phyloP scores from a whole-genome alignment of 176 grass and related monocot genomes.

The Lolium rigidum region DNA sequence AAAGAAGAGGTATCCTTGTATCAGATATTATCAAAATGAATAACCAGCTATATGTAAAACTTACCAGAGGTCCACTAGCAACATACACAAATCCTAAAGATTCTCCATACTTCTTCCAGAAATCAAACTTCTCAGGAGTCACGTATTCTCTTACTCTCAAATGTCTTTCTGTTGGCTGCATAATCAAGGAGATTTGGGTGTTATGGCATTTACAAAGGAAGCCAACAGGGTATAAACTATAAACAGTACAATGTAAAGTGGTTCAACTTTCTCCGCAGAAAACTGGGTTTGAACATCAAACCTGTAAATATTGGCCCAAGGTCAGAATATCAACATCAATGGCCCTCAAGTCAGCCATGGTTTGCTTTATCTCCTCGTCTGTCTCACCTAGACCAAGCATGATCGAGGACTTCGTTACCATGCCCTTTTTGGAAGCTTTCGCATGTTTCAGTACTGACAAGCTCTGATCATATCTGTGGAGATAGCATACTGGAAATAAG shows the following conservation, averaged over 20 bases:
- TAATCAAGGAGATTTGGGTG: conserved; percentile 33
- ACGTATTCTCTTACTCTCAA: conserved; percentile 83
- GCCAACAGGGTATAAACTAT: neutral
- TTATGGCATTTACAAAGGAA: conserved; percentile 4
- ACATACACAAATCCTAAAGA: conserved; percentile 88
- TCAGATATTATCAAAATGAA: neutral
- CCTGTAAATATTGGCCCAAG: conserved; percentile 91
- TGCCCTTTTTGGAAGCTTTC: conserved; percentile 69
- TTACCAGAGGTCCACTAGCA: conserved; percentile 88
- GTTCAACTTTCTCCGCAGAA: neutral
- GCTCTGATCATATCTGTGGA: conserved; percentile 74
- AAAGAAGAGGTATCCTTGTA: neutral
- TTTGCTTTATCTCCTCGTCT: conserved; percentile 71
- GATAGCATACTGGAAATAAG: neutral
- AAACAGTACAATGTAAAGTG: neutral
- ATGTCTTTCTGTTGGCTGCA: conserved; percentile 81
- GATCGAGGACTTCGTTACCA: conserved; percentile 90
- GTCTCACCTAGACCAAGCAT: conserved; percentile 95
- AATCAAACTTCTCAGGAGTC: conserved; percentile 88
- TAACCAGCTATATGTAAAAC: neutral
- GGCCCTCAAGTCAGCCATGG: conserved; percentile 80
- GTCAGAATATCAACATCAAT: conserved; percentile 85
- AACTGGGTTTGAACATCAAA: conserved; percentile 17
- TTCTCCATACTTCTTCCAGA: conserved; percentile 90
- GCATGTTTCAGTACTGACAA: conserved; percentile 80